These are phyloP conservation scores for Lasiodiplodia sp. DNA, from an alignment of 2,329 filamentous ascomycete species.

Conservation along the genomic window DNA sequence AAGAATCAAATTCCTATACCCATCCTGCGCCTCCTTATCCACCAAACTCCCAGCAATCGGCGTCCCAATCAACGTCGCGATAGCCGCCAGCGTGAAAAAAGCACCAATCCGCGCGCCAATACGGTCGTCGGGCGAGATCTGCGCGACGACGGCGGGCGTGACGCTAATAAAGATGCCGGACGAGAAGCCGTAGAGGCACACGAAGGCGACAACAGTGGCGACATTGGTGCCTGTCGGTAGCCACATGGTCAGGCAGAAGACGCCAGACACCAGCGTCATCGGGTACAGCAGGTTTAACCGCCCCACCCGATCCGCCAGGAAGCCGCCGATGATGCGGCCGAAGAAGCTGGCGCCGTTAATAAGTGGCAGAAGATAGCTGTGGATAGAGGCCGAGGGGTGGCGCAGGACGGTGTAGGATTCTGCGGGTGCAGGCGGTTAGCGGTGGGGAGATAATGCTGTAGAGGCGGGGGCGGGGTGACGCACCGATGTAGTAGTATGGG, in stretches of 20 bases:
- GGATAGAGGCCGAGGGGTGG: conserved; percentile 21
- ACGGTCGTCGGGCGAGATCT: conserved; percentile 28
- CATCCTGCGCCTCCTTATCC: not conserved
- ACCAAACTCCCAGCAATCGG: conserved; percentile 25
- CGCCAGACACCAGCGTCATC: conserved; percentile 27
- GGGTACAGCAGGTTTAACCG: conserved; percentile 27
- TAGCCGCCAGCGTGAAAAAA: conserved; percentile 23
- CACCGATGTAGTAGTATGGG: conserved; percentile 32
- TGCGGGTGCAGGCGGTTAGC: not conserved
- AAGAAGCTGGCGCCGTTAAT: conserved; percentile 29
- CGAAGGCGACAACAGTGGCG: conserved; percentile 26
- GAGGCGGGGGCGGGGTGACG: not conserved
- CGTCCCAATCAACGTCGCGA: conserved; percentile 26
- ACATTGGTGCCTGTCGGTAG: conserved; percentile 7
- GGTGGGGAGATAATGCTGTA: not conserved
- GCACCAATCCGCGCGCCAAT: conserved; percentile 30
- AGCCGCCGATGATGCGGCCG: conserved; percentile 28
- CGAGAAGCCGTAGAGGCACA: conserved; percentile 30
- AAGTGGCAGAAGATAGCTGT: conserved; percentile 28
- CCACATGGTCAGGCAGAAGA: conserved; percentile 30
- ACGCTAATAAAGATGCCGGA: conserved; percentile 31
- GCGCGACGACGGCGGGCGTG: conserved; percentile 24
- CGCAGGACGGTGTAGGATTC: conserved; percentile 22
- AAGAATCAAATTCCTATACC: not conserved
- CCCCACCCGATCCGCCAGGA: conserved; percentile 26